phyloP scores from a whole-genome alignment of 768 basidiomycete species.

The Hygrophoropsis aurantiaca region DNA sequence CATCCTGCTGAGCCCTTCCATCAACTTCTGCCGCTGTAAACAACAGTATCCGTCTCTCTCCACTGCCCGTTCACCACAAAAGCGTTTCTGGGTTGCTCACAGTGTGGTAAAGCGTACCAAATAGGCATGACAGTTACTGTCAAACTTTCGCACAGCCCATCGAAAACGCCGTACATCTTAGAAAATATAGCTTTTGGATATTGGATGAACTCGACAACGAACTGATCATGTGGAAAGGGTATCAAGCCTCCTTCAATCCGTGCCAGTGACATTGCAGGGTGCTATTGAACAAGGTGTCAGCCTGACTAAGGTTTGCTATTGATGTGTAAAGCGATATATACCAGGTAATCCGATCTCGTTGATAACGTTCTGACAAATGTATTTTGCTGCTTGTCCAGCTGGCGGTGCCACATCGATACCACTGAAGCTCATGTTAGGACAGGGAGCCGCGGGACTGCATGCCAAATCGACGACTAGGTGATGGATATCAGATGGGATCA shows the following conservation, averaged over 20 bases:
- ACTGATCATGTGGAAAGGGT: too few relatives aligned
- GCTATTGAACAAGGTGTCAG: neutral
- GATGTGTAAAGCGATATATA: conserved; percentile 5
- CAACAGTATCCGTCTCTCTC: too few relatives aligned
- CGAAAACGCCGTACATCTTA: too few relatives aligned
- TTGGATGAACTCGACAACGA: too few relatives aligned
- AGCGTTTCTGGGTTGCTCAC: too few relatives aligned
- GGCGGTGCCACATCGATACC: conserved; percentile 42
- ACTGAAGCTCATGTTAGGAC: conserved; percentile 41
- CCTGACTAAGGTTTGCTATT: neutral
- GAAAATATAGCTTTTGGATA: too few relatives aligned
- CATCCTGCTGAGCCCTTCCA: too few relatives aligned
- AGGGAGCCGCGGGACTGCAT: conserved; percentile 50
- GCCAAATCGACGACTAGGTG: conserved; percentile 48
- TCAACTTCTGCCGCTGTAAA: too few relatives aligned
- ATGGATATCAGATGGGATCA: neutral
- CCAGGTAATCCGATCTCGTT: conserved; percentile 29
- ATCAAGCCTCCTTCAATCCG: neutral
- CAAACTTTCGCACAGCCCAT: too few relatives aligned
- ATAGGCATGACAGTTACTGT: too few relatives aligned
- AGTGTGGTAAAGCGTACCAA: too few relatives aligned
- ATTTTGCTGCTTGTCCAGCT: conserved; percentile 31
- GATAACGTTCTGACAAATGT: conserved; percentile 49
- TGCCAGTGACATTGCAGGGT: conserved; percentile 4
- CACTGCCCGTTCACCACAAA: too few relatives aligned